phyloP scores from a whole-genome alignment of 2,329 filamentous ascomycete genomes.

The Dryadomyces quercivorus region DNA sequence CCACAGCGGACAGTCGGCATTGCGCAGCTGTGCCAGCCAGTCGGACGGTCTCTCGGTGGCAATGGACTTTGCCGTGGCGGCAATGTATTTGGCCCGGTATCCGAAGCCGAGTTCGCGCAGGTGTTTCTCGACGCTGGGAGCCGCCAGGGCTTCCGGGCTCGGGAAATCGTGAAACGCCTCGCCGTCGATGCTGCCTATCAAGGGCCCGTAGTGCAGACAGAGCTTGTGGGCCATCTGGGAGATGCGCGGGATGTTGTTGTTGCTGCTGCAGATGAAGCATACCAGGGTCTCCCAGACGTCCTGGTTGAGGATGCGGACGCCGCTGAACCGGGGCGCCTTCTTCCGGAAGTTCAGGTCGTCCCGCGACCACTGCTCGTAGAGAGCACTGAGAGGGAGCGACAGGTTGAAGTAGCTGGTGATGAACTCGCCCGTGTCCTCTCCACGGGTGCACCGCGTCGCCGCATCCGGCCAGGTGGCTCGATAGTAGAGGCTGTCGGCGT shows the following conservation, averaged over 20 bases:
- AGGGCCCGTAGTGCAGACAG: conserved; percentile 70
- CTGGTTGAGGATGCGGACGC: conserved; percentile 84
- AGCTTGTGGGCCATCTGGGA: conserved; percentile 94
- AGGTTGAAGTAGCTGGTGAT: conserved; percentile 82
- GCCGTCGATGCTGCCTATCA: conserved; percentile 58
- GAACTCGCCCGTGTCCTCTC: conserved; percentile 58
- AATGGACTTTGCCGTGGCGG: conserved; percentile 69
- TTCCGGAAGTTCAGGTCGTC: conserved; percentile 81
- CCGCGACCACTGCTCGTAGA: conserved; percentile 81
- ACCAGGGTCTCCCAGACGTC: conserved; percentile 93
- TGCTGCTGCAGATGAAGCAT: conserved; percentile 95
- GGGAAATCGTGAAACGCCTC: conserved; percentile 27
- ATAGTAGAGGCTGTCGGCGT: conserved; percentile 68
- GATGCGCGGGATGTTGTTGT: conserved; percentile 94
- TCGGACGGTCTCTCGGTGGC: conserved; percentile 50
- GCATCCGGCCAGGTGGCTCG: conserved; percentile 46
- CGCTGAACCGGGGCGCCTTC: conserved; percentile 76
- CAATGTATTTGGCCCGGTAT: conserved; percentile 87
- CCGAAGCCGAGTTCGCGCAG: conserved; percentile 82
- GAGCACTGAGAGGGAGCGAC: conserved; percentile 54
- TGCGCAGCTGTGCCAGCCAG: conserved; percentile 71
- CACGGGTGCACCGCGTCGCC: neutral
- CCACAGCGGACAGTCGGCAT: conserved; percentile 58
- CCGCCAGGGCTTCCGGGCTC: conserved; percentile 43
- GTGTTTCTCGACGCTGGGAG: conserved; percentile 62